Evolutionary conservation across 257 asterid species (phyloP).

Genomic region (Gentiana straminea): DNA sequence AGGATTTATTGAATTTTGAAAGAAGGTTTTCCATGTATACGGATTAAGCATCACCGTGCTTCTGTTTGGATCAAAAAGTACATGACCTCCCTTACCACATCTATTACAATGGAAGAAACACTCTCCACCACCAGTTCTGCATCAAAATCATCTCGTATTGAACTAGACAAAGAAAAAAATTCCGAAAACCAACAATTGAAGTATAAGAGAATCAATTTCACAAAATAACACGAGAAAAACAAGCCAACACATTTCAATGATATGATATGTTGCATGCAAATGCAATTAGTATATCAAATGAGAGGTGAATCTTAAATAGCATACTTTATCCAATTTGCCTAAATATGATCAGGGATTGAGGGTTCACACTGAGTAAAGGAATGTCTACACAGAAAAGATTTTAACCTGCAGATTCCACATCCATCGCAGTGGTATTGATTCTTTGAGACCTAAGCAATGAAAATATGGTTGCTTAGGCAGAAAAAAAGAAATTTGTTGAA

Average conservation of each 20-base stretch:
- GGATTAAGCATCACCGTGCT: not conserved
- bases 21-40: not conserved
- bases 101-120: slow-evolving; percentile 59
- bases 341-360: too few species aligned
- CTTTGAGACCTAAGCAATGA: slow-evolving; percentile 39
- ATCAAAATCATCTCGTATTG: not conserved
- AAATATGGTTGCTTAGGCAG: not conserved
- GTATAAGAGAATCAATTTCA: not conserved
- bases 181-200: not conserved
- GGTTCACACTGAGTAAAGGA: too few species aligned
- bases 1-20: not conserved
- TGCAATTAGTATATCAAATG: not conserved
- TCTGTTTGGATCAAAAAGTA: not conserved
- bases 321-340: too few species aligned
- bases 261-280: too few species aligned
- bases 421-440: slow-evolving; percentile 60
- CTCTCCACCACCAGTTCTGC: slow-evolving; percentile 71
- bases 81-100: slow-evolving; percentile 38
- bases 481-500: slow-evolving; percentile 1
- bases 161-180: not conserved
- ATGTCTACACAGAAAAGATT: not conserved
- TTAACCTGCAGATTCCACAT: slow-evolving; percentile 75
- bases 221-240: too few species aligned
- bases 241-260: not conserved
- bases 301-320: not conserved